These are phyloP conservation scores for Anthoceros angustus DNA, from an alignment of 225 moss, liverwort and hornwort species.

Conservation along the genomic window DNA sequence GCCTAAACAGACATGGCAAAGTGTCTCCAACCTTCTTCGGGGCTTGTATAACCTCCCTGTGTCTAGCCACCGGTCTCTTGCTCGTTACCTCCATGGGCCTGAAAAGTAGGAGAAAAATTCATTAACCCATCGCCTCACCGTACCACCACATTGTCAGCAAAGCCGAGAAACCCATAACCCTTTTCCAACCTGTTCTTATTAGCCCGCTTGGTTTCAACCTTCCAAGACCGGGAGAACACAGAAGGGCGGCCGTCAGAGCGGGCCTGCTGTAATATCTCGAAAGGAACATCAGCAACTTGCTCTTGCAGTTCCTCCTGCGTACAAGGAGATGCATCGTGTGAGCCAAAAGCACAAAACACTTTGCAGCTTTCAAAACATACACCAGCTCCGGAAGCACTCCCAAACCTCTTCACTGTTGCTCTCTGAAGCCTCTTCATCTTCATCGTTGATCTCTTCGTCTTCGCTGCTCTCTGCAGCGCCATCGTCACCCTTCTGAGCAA, in stretches of 20 bases:
- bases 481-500: too few species aligned
- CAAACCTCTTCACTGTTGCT: too few species aligned
- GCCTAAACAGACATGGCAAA: not conserved
- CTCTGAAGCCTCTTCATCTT: too few species aligned
- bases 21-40: slow-evolving; percentile 46
- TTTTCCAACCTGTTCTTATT: slow-evolving; percentile 68
- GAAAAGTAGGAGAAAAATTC: not conserved
- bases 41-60: slow-evolving; percentile 82
- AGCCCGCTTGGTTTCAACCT: slow-evolving; percentile 48
- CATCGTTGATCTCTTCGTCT: too few species aligned
- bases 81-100: slow-evolving; percentile 89
- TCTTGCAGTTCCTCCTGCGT: slow-evolving; percentile 47
- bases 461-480: too few species aligned
- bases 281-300: slow-evolving; percentile 64
- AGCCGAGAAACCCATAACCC: not conserved
- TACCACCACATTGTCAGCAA: not conserved
- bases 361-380: too few species aligned
- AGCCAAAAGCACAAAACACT: too few species aligned
- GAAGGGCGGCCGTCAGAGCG: slow-evolving; percentile 44
- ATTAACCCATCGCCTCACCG: too few species aligned
- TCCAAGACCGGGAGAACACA: slow-evolving; percentile 26
- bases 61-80: slow-evolving; percentile 75
- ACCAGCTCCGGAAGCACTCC: too few species aligned
- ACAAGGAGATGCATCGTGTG: too few species aligned
- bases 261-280: slow-evolving; percentile 61